phyloP scores from a whole-genome alignment of 164 flowering plant genomes.

The Vitis cinerea region DNA sequence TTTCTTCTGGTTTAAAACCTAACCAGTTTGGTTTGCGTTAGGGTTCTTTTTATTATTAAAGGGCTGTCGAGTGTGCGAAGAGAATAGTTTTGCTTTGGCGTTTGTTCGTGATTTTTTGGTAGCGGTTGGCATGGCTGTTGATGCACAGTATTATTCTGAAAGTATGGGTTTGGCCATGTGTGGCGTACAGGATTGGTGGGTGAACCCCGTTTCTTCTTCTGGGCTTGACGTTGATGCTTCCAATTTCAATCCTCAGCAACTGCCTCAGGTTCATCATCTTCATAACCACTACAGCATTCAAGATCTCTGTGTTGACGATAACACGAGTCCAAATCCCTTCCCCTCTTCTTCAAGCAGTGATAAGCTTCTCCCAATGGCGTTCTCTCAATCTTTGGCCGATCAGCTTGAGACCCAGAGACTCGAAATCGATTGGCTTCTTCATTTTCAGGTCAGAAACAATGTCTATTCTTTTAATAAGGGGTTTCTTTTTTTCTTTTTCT shows the following conservation, averaged over 20 bases:
- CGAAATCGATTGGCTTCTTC: slow-evolving; percentile 46
- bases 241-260: background rate
- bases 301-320: slow-evolving; percentile 2
- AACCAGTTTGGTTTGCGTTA: slow-evolving; percentile 6
- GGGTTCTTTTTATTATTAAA: background rate
- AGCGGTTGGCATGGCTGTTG: slow-evolving; percentile 14
- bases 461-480: background rate
- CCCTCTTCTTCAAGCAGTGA: slow-evolving; percentile 4
- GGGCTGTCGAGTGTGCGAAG: background rate
- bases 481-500: background rate
- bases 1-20: slow-evolving; percentile 18
- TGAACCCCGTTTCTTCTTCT: slow-evolving; percentile 2
- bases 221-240: slow-evolving; percentile 16
- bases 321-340: background rate
- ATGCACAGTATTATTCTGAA: slow-evolving; percentile 16
- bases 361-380: slow-evolving; percentile 18
- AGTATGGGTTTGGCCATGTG: slow-evolving; percentile 18
- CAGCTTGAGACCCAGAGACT: slow-evolving; percentile 38
- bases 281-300: background rate
- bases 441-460: slow-evolving; percentile 39
- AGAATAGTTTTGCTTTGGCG: background rate
- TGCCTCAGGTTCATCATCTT: background rate
- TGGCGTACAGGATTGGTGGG: slow-evolving; percentile 22
- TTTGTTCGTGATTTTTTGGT: background rate
- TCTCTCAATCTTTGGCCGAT: slow-evolving; percentile 21